phyloP scores from a whole-genome alignment of 2,329 filamentous ascomycete genomes.

The Neonectria magnoliae region DNA sequence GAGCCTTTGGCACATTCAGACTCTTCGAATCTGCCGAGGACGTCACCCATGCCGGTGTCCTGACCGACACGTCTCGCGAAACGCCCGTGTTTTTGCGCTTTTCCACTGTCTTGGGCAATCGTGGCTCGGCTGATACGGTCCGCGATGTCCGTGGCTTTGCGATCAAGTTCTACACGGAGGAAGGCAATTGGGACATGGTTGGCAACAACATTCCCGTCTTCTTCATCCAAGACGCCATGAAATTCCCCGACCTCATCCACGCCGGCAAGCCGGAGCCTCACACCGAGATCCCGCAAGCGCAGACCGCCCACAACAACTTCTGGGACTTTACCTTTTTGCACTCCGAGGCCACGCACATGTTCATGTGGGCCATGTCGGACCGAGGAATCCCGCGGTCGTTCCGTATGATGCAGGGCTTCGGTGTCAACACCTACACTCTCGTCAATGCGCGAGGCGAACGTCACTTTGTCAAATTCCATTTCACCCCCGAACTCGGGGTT shows the following conservation, averaged over 20 bases:
- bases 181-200: conserved; percentile 40
- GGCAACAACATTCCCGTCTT: conserved; percentile 78
- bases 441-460: conserved; percentile 74
- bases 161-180: conserved; percentile 2
- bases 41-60: neutral
- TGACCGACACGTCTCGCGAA: neutral
- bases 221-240: conserved; percentile 80
- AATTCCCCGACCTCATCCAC: conserved; percentile 75
- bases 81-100: conserved; percentile 46
- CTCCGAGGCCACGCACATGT: conserved; percentile 80
- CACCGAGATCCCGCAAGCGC: conserved; percentile 76
- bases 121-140: conserved; percentile 82
- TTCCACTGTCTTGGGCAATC: conserved; percentile 59
- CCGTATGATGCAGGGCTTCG: conserved; percentile 89
- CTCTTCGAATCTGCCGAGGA: conserved; percentile 69
- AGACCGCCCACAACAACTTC: conserved; percentile 78
- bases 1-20: conserved; percentile 76
- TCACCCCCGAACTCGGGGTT: conserved; percentile 77
- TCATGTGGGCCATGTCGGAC: conserved; percentile 82
- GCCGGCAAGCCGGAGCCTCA: conserved; percentile 75
- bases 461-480: conserved; percentile 82
- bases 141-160: conserved; percentile 87
- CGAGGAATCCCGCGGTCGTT: conserved; percentile 77
- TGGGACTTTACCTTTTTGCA: conserved; percentile 76
- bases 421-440: conserved; percentile 81